Evolutionary conservation across 768 basidiomycete genomes (phyloP).

Genomic region (Agaricus sinodeliciosus): DNA sequence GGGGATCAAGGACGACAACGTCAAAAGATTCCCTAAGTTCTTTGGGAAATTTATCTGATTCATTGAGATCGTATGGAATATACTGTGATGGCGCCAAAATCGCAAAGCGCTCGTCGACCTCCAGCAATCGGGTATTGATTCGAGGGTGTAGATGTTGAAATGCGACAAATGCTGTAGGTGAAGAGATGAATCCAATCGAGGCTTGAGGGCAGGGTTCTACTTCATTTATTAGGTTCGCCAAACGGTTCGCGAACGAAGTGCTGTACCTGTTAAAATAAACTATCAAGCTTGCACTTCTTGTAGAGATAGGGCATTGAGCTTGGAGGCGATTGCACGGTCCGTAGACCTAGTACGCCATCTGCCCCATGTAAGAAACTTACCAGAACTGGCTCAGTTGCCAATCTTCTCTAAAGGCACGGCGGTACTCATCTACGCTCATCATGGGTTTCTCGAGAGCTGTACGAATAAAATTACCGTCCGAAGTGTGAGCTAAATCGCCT

Average conservation of each 20-base stretch:
- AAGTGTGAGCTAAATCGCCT: conserved; percentile 26
- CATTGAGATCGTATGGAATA: conserved; percentile 38
- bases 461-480: conserved; percentile 22
- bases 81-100: conserved; percentile 32
- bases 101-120: conserved; percentile 35
- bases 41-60: conserved; percentile 32
- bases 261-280: conserved; percentile 29
- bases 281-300: conserved; percentile 9
- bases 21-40: conserved; percentile 26
- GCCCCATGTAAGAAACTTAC: conserved; percentile 22
- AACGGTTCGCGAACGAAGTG: conserved; percentile 30
- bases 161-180: conserved; percentile 42
- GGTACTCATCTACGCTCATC: conserved; percentile 38
- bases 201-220: conserved; percentile 24
- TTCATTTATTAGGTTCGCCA: conserved; percentile 25
- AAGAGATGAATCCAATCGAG: conserved; percentile 37
- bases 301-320: conserved; percentile 10
- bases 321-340: conserved; percentile 9
- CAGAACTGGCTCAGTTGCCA: conserved; percentile 49
- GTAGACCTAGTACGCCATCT: background rate
- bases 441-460: conserved; percentile 24
- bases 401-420: conserved; percentile 37
- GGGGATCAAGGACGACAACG: conserved; percentile 36
- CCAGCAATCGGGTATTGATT: conserved; percentile 28
- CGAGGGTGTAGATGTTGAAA: conserved; percentile 34